Evolutionary conservation across 2,329 filamentous ascomycete genomes (phyloP).

Genomic region (Pseudogymnoascus sp.): DNA sequence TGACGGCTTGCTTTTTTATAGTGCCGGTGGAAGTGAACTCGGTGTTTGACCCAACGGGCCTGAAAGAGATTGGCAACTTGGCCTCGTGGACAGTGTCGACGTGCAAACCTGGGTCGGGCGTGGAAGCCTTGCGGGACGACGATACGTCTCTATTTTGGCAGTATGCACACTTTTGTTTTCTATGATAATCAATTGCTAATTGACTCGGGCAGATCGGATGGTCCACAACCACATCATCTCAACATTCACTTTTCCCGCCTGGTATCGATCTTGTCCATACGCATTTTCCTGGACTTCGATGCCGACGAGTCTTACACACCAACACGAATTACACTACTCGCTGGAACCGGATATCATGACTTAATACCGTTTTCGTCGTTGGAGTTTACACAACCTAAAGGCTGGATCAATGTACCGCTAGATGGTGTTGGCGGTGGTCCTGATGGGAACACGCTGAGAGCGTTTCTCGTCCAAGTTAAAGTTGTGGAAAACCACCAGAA

Average conservation of each 20-base stretch:
- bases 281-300: slow-evolving; percentile 84
- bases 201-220: slow-evolving; percentile 53
- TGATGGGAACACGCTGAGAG: slow-evolving; percentile 67
- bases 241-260: slow-evolving; percentile 82
- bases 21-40: slow-evolving; percentile 28
- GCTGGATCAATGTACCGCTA: slow-evolving; percentile 83
- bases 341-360: slow-evolving; percentile 85
- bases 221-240: slow-evolving; percentile 71
- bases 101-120: slow-evolving; percentile 70
- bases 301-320: slow-evolving; percentile 95
- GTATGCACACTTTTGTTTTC: slow-evolving; percentile 35
- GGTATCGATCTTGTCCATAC: slow-evolving; percentile 64
- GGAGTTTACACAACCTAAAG: slow-evolving; percentile 66
- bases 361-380: slow-evolving; percentile 80
- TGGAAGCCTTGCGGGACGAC: slow-evolving; percentile 66
- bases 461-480: slow-evolving; percentile 82
- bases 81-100: slow-evolving; percentile 76
- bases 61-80: slow-evolving; percentile 79
- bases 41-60: slow-evolving; percentile 45
- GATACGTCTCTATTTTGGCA: slow-evolving; percentile 72
- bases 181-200: background rate
- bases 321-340: slow-evolving; percentile 80
- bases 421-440: slow-evolving; percentile 47
- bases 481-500: slow-evolving; percentile 98
- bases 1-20: slow-evolving; percentile 11